A percentile compares a stretch with the other conserved stretches of the same genome.
phyloP scores from a whole-genome alignment of 2,329 filamentous ascomycete genomes.

The Calonectria crousiana region DNA sequence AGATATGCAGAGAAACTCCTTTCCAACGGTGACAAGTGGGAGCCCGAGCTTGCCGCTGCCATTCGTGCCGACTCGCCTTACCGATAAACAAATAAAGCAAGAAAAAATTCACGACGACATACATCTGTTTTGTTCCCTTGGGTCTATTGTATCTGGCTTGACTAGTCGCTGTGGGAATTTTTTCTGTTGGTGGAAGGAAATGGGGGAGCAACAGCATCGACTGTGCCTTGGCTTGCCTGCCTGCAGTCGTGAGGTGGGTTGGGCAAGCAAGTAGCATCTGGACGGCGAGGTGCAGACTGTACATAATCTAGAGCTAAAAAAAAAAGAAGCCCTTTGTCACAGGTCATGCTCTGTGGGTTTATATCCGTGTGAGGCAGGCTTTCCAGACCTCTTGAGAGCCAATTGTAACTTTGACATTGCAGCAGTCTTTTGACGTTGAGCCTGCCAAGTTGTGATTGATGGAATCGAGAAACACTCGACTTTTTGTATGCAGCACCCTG shows the following conservation, averaged over 20 bases:
- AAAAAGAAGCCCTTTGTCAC: constrained; percentile 39
- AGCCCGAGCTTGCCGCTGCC: constrained; percentile 92
- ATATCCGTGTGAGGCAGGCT: constrained; percentile 4
- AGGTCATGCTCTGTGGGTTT: constrained; percentile 15
- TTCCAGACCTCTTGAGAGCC: not conserved
- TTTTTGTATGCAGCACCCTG: not conserved
- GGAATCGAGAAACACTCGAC: not conserved
- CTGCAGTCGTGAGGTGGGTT: not conserved
- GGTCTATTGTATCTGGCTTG: constrained; percentile 27
- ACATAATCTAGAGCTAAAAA: constrained; percentile 48
- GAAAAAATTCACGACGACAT: constrained; percentile 25
- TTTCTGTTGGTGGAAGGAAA: constrained; percentile 5
- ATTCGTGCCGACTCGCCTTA: constrained; percentile 95
- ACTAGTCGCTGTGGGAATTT: constrained; percentile 23
- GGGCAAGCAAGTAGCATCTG: constrained; percentile 27
- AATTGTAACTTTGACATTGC: not conserved
- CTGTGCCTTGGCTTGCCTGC: constrained; percentile 15
- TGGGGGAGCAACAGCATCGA: constrained; percentile 6
- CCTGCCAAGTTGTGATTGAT: not conserved
- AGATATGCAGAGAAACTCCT: constrained; percentile 78
- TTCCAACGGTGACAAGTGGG: constrained; percentile 95
- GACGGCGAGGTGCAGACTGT: constrained; percentile 33
- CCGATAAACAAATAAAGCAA: constrained; percentile 65
- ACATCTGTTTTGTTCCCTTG: constrained; percentile 22
- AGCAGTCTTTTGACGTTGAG: not conserved